Evolutionary conservation across 225 moss, liverwort and hornwort genomes (phyloP).

Genomic region (Climacium dendroides): DNA sequence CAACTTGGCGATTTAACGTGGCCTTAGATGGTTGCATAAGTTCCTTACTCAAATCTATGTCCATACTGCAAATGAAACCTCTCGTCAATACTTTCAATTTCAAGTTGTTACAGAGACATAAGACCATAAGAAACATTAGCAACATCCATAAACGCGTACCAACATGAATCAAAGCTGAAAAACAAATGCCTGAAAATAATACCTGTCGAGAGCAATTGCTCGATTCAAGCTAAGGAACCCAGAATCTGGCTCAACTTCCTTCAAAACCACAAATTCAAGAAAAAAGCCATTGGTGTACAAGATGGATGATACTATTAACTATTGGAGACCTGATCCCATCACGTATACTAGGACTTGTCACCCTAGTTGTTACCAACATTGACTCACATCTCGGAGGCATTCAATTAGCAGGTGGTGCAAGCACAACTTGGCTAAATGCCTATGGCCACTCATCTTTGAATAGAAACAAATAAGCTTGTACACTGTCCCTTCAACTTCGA

Average conservation of each 20-base stretch:
- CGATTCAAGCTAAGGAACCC: constrained; percentile 90
- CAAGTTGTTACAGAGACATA: neutral
- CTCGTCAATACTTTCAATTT: neutral
- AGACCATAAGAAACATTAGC: neutral
- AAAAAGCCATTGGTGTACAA: neutral
- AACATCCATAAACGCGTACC: neutral
- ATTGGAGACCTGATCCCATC: neutral
- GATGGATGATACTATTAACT: neutral
- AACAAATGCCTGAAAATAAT: neutral
- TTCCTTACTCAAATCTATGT: constrained; percentile 82
- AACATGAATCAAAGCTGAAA: neutral
- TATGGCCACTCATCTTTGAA: neutral
- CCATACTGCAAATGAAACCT: constrained; percentile 44
- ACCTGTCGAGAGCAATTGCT: constrained; percentile 79
- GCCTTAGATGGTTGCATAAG: constrained; percentile 82
- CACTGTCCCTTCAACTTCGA: neutral
- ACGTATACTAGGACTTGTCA: neutral
- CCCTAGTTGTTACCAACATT: neutral
- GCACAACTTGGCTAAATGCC: neutral
- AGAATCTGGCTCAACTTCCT: constrained; percentile 56
- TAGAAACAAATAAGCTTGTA: neutral
- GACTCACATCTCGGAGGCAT: neutral
- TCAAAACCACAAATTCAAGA: neutral
- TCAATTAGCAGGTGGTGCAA: neutral
- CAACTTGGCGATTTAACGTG: constrained; percentile 78